Evolutionary conservation across 164 flowering plant genomes (phyloP), one percentile per base, ranked within the genome.

Genomic region (Nelumbo lutea): DNA sequence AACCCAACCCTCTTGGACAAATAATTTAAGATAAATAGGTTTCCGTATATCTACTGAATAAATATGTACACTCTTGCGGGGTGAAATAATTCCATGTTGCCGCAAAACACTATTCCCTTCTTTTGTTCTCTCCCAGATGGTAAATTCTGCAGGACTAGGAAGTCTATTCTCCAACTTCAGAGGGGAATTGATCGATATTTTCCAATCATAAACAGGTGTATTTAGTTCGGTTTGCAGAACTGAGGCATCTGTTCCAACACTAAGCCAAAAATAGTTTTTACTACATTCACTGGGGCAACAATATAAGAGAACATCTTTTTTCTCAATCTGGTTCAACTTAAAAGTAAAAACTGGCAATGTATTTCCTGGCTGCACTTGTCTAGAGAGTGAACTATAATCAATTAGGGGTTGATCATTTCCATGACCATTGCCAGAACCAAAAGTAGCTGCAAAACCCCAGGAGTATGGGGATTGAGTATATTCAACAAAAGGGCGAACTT

Each of bases 151-250:
- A 59, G 86, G 80, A 77, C 92, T 93, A 57, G 99, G 96, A 82
- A 96, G 96, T 69, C 93, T 84, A 62, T 91, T 96, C 78, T 96
- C 99, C 76, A 96, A 73, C 80, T 87, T 89, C 72, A 93, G 42
- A 52, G 98, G 99, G 62, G 99, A 81, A 73, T 83, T 93, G 43
- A 90, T 65, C 59, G 97, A 90, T 75, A 96, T 86, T 76, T 79
- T 93, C 99, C 99, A 96, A 83, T 96, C 98, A 81, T 91, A 96
- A 66, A 93, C 90, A 66, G 97, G 99, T 57, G 85, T 68, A 81
- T 96, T 96, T 53, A 89, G 80, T 71, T 88, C 98, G 14, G 98
- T 90, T 10, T 87, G 90, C 75, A 91, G 95, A 77, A 87, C 84
- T 59, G 96, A 85, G 47, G 97, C 99, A 87, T 96, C 99, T 61